phyloP scores from a whole-genome alignment of 495 filamentous ascomycete species.

The Podospora tetraspora region DNA sequence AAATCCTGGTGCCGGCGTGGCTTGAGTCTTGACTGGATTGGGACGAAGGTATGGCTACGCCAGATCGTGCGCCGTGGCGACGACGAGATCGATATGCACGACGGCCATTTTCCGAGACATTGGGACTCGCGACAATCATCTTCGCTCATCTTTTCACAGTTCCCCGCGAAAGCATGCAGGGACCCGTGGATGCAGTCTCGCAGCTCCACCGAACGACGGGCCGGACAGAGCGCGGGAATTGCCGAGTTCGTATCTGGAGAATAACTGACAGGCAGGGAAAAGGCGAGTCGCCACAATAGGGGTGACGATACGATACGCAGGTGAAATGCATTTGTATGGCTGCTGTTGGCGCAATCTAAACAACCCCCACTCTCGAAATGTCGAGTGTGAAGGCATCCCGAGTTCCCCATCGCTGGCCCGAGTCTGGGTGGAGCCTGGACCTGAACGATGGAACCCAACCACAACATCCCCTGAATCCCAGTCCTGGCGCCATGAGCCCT shows the following conservation, averaged over 20 bases:
- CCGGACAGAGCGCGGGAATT: neutral
- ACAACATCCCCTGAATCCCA: too few relatives aligned
- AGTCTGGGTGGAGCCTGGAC: neutral
- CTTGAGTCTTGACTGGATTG: too few relatives aligned
- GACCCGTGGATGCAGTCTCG: neutral
- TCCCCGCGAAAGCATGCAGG: neutral
- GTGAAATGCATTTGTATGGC: neutral
- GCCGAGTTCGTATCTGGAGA: neutral
- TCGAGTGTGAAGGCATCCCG: neutral
- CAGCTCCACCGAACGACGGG: neutral
- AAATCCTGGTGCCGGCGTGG: neutral
- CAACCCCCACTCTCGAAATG: neutral
- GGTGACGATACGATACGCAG: neutral
- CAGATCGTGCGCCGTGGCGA: neutral
- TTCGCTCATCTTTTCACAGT: too few relatives aligned
- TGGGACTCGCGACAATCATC: neutral
- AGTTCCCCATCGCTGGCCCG: neutral
- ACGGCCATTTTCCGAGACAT: neutral
- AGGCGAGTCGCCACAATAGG: neutral
- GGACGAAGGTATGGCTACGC: neutral
- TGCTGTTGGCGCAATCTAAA: neutral
- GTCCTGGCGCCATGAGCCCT: too few relatives aligned
- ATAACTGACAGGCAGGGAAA: neutral
- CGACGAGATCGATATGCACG: neutral
- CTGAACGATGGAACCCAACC: neutral